phyloP scores from a whole-genome alignment of 805 yeast genomes.

The Scheffersomyces lignosus region DNA sequence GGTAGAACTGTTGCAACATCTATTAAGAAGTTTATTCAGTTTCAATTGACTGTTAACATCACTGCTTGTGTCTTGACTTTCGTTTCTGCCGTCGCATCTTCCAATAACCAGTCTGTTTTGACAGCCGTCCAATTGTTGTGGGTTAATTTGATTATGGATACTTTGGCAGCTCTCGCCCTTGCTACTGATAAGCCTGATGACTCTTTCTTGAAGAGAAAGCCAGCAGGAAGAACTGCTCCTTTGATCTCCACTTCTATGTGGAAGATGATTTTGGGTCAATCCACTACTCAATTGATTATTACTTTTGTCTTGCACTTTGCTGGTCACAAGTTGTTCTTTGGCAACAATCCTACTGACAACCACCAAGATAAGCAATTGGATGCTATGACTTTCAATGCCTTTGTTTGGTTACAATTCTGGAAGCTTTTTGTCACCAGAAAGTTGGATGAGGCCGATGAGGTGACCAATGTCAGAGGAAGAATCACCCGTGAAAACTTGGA shows the following conservation, averaged over 20 bases:
- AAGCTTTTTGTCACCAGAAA: conserved; percentile 89
- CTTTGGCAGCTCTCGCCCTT: conserved; percentile 93
- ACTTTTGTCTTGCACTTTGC: conserved; percentile 83
- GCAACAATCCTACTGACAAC: conserved; percentile 30
- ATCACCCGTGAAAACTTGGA: conserved; percentile 67
- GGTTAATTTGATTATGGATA: conserved; percentile 98
- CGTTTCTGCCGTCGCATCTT: conserved; percentile 85
- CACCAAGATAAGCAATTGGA: conserved; percentile 60
- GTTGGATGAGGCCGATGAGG: conserved; percentile 81
- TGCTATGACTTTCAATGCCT: conserved; percentile 91
- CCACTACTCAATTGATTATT: conserved; percentile 71
- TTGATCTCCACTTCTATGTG: conserved; percentile 91
- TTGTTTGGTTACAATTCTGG: conserved; percentile 98
- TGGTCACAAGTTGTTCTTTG: conserved; percentile 61
- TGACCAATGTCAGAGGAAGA: conserved; percentile 56
- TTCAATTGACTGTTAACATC: conserved; percentile 92
- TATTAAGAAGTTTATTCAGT: conserved; percentile 92
- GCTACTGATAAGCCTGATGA: conserved; percentile 97
- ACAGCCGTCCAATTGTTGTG: conserved; percentile 97
- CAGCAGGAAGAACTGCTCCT: conserved; percentile 77
- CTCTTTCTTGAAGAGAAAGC: conserved; percentile 72
- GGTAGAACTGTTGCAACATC: conserved; percentile 96
- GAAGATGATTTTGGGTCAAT: conserved; percentile 96
- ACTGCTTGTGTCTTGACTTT: conserved; percentile 96
- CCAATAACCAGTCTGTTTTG: conserved; percentile 78